Conservation (phyloP, 345 rosid genomes). For the Orychophragmus violaceus region DNA sequence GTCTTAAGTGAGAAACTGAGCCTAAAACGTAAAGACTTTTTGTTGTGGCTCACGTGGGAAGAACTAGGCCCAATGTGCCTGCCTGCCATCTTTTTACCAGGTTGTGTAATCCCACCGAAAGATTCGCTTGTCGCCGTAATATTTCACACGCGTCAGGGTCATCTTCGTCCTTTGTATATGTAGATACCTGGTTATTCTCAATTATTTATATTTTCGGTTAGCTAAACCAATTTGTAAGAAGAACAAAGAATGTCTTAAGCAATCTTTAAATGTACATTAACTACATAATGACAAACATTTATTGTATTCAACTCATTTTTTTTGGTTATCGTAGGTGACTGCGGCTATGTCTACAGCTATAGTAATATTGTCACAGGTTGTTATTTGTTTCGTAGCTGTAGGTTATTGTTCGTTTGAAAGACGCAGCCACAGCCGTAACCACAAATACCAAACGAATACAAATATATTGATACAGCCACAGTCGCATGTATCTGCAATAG, state of each 20-base stretch:
- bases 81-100: constrained; percentile 19
- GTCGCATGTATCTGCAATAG: too few species aligned
- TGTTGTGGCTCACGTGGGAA: constrained; percentile 13
- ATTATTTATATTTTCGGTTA: background rate
- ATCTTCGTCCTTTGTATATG: background rate
- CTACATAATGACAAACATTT: background rate
- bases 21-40: background rate
- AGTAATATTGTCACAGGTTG: too few species aligned
- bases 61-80: background rate
- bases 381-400: too few species aligned
- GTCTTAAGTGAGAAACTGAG: background rate
- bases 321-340: too few species aligned
- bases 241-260: background rate
- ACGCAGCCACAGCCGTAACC: too few species aligned
- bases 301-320: background rate
- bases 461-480: too few species aligned
- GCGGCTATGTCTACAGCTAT: too few species aligned
- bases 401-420: too few species aligned
- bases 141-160: background rate
- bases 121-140: constrained; percentile 33
- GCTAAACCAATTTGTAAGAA: background rate
- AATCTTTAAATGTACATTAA: too few species aligned
- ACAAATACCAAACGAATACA: too few species aligned
- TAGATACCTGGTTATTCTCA: background rate
- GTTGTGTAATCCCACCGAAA: constrained; percentile 24